These are phyloP conservation scores for Xylariomycetidae sp. DNA, from an alignment of 2,329 filamentous ascomycete genomes.

Conservation along the genomic window DNA sequence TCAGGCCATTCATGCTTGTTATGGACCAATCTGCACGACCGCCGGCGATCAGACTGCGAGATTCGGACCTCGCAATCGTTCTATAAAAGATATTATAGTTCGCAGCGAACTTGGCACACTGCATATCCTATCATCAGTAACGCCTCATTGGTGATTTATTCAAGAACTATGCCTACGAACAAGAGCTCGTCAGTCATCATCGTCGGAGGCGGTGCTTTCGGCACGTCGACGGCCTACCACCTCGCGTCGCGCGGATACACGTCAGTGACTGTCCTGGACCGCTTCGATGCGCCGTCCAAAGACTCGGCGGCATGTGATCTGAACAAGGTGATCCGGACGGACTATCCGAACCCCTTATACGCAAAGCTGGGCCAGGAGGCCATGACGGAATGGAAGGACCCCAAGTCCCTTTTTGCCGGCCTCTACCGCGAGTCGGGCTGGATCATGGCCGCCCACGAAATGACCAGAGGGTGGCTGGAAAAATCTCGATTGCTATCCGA, in stretches of 20 bases:
- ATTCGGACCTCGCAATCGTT: too few relatives aligned
- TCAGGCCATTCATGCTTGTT: too few relatives aligned
- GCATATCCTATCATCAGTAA: too few relatives aligned
- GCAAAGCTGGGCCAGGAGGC: slow-evolving; percentile 27
- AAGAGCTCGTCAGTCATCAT: slow-evolving; percentile 24
- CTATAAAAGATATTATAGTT: too few relatives aligned
- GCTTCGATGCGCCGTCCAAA: slow-evolving; percentile 18
- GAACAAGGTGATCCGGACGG: slow-evolving; percentile 34
- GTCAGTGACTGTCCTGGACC: slow-evolving; percentile 22
- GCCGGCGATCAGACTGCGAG: too few relatives aligned
- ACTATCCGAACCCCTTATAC: slow-evolving; percentile 29
- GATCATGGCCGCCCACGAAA: slow-evolving; percentile 20
- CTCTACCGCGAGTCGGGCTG: slow-evolving; percentile 29
- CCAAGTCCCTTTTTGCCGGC: slow-evolving; percentile 21
- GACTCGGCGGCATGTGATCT: slow-evolving; percentile 27
- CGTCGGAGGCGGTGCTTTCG: slow-evolving; percentile 26
- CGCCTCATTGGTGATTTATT: too few relatives aligned
- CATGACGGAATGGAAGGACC: slow-evolving; percentile 21
- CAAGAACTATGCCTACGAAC: slow-evolving; percentile 3
- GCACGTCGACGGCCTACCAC: slow-evolving; percentile 30
- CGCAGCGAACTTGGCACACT: too few relatives aligned
- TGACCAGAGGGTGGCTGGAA: slow-evolving; percentile 25
- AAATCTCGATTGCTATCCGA: slow-evolving; percentile 20
- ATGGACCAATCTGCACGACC: too few relatives aligned
- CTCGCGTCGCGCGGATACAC: slow-evolving; percentile 19